Evolutionary conservation across 106 monocot species (phyloP).

Genomic region (Dioscorea zingiberensis): DNA sequence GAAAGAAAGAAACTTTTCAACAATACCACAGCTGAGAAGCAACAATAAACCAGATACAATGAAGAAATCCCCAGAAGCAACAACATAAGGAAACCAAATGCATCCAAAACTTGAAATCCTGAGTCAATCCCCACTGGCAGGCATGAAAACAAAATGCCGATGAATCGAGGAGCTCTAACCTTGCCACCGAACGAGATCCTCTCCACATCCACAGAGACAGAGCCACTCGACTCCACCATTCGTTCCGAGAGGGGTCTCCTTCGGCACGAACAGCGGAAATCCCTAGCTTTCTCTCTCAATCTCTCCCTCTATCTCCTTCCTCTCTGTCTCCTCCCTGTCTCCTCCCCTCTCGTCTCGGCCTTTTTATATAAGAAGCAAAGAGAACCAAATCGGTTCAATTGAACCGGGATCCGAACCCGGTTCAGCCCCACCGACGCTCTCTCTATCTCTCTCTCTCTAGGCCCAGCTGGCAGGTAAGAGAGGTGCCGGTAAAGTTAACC

Average conservation of each 20-base stretch:
- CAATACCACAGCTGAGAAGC: too few species aligned
- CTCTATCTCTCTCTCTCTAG: too few species aligned
- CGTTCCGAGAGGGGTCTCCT: neutral
- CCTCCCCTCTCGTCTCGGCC: neutral
- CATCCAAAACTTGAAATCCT: neutral
- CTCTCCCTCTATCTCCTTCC: neutral
- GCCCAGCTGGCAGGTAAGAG: too few species aligned
- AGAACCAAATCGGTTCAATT: neutral
- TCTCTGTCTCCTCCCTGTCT: neutral
- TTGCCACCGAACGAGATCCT: slow-evolving; percentile 55
- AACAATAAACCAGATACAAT: neutral
- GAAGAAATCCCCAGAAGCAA: neutral
- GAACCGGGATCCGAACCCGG: too few species aligned
- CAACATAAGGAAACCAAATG: neutral
- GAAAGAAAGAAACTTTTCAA: too few species aligned
- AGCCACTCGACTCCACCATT: slow-evolving; percentile 61
- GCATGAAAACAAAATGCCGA: neutral
- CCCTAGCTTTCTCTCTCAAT: neutral
- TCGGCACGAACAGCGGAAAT: neutral
- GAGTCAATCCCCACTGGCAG: neutral
- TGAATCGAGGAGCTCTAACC: slow-evolving; percentile 16
- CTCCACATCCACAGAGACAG: slow-evolving; percentile 62
- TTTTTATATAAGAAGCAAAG: neutral
- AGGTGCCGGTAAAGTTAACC: too few species aligned
- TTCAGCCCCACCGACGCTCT: too few species aligned